These are phyloP conservation scores for Erysimum pusillum DNA, from an alignment of 441 rosid species.

Conservation along the genomic window DNA sequence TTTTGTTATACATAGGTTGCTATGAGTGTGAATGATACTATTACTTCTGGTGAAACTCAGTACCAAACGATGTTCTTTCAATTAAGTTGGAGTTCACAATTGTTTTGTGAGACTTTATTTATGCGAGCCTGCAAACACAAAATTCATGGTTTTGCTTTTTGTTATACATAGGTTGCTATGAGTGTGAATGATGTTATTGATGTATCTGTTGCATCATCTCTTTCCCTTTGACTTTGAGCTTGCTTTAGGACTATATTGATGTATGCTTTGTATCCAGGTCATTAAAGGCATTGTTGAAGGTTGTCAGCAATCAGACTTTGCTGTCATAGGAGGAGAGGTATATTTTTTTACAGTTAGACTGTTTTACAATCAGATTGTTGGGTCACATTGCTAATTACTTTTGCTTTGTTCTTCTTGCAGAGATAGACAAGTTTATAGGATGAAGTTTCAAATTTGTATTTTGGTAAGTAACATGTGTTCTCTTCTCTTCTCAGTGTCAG, in stretches of 20 bases:
- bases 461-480: constrained; percentile 54
- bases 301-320: constrained; percentile 80
- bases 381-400: constrained; percentile 33
- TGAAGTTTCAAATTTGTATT: constrained; percentile 76
- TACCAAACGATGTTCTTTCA: too few species aligned
- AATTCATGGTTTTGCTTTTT: constrained; percentile 6
- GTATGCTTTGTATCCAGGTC: constrained; percentile 57
- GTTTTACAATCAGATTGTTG: too few species aligned
- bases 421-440: constrained; percentile 77
- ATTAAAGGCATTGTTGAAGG: constrained; percentile 95
- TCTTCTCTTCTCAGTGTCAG: constrained; percentile 6
- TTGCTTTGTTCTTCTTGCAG: constrained; percentile 54
- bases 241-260: constrained; percentile 12
- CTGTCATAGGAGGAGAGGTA: constrained; percentile 98
- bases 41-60: constrained; percentile 98
- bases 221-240: constrained; percentile 9
- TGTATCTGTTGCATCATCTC: constrained; percentile 45
- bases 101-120: background rate
- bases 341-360: background rate
- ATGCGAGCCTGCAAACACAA: background rate
- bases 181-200: constrained; percentile 95
- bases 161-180: constrained; percentile 95
- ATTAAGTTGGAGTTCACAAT: too few species aligned
- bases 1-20: constrained; percentile 86
- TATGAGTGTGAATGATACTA: constrained; percentile 94